Percentiles rank a stretch among this genome's conserved stretches.
These are phyloP conservation scores for Pezicula rhizophila DNA, from an alignment of 2,329 filamentous ascomycete genomes.

Conservation along the genomic window DNA sequence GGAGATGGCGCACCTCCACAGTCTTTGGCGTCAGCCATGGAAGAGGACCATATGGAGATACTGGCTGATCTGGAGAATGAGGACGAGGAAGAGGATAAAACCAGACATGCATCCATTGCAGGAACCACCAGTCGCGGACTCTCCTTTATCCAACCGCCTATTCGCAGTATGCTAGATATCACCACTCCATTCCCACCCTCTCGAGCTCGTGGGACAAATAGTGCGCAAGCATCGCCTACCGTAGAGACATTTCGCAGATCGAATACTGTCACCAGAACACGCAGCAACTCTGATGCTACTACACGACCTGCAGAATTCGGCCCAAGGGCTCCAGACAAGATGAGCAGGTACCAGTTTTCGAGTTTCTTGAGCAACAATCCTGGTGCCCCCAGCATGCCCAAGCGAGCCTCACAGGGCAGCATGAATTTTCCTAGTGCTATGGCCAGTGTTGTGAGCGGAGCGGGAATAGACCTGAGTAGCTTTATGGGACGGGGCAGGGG, in stretches of 20 bases:
- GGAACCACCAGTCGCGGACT: slow-evolving; percentile 30
- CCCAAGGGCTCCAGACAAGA: slow-evolving; percentile 27
- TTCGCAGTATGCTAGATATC: slow-evolving; percentile 62
- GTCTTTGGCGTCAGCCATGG: slow-evolving; percentile 62
- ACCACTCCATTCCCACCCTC: slow-evolving; percentile 15
- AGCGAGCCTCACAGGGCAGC: slow-evolving; percentile 43
- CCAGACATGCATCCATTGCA: slow-evolving; percentile 19
- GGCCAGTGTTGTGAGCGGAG: slow-evolving; percentile 47
- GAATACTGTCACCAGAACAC: slow-evolving; percentile 21
- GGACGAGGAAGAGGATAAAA: slow-evolving; percentile 37
- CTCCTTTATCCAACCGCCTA: slow-evolving; percentile 29
- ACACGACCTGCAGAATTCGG: slow-evolving; percentile 43
- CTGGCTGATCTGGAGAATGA: slow-evolving; percentile 65
- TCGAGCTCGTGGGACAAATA: slow-evolving; percentile 33
- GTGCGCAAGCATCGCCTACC: slow-evolving; percentile 42
- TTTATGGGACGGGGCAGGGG: slow-evolving; percentile 22
- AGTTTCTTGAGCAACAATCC: slow-evolving; percentile 48
- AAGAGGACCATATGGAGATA: slow-evolving; percentile 73
- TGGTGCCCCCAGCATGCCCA: slow-evolving; percentile 36
- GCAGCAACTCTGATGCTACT: slow-evolving; percentile 51
- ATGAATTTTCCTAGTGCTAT: slow-evolving; percentile 37
- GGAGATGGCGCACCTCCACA: too few relatives aligned
- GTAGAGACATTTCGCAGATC: slow-evolving; percentile 28
- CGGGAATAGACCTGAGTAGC: slow-evolving; percentile 39
- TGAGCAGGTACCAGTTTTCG: slow-evolving; percentile 56